Percentiles rank a stretch among this genome's conserved stretches.
These are phyloP conservation scores for Blastosporella zonata DNA, from an alignment of 1,284 basidiomycete species.

Conservation along the genomic window DNA sequence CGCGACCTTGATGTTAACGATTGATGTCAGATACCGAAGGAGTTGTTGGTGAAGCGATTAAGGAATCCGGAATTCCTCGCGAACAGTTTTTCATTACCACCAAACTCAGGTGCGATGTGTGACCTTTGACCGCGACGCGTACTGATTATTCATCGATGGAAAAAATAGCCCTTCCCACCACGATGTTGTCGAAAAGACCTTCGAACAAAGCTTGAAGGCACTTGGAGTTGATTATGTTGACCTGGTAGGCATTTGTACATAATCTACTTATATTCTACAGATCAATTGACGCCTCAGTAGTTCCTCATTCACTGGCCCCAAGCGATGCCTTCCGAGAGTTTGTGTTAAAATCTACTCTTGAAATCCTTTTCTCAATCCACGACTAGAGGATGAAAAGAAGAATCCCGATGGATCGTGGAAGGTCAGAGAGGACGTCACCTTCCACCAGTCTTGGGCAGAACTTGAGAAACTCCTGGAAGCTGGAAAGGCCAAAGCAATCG, in stretches of 20 bases:
- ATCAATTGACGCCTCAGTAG: conserved; percentile 17
- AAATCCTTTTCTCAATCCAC: not conserved
- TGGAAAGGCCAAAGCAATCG: conserved; percentile 37
- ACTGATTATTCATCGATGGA: not conserved
- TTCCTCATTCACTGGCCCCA: conserved; percentile 70
- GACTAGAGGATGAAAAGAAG: conserved; percentile 7
- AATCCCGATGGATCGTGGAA: conserved; percentile 22
- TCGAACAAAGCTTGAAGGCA: conserved; percentile 52
- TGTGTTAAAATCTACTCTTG: conserved; percentile 13
- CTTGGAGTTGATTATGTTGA: conserved; percentile 62
- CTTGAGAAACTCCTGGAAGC: conserved; percentile 22
- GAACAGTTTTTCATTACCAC: conserved; percentile 52
- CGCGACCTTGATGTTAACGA: not conserved
- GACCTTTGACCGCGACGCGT: not conserved
- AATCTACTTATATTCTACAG: not conserved
- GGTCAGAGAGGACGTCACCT: conserved; percentile 18
- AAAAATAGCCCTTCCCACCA: conserved; percentile 24
- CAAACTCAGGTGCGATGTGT: conserved; percentile 34
- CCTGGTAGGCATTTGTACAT: conserved; percentile 30
- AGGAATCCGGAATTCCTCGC: conserved; percentile 42
- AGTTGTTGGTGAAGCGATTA: conserved; percentile 47
- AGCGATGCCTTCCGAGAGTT: conserved; percentile 21
- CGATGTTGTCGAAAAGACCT: conserved; percentile 43
- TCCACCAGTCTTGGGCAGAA: conserved; percentile 24
- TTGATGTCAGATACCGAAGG: conserved; percentile 37